A percentile compares a stretch with the other conserved stretches of the same genome.
Evolutionary conservation across 257 asterid genomes (phyloP).

Genomic region (Solanum gracilifrons): DNA sequence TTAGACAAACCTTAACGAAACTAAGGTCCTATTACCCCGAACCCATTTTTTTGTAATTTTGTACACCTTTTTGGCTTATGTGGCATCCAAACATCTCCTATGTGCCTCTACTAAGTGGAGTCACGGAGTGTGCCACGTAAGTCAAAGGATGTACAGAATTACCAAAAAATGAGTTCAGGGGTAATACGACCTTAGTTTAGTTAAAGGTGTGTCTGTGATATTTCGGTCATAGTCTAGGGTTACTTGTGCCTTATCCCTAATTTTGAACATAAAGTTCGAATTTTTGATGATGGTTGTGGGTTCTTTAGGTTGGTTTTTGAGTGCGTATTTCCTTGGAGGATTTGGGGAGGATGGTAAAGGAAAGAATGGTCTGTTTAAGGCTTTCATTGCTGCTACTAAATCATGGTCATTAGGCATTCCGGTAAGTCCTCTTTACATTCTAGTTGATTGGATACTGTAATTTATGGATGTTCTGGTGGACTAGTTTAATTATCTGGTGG

Average conservation of each 20-base stretch:
- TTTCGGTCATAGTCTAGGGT: too few relatives aligned
- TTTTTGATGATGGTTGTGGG: not conserved
- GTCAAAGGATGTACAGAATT: too few relatives aligned
- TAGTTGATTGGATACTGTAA: not conserved
- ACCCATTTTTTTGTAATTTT: too few relatives aligned
- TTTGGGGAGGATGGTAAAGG: slow-evolving; percentile 81
- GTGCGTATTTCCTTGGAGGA: slow-evolving; percentile 95
- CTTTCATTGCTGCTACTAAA: slow-evolving; percentile 63
- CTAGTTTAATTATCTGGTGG: not conserved
- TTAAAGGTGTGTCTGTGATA: too few relatives aligned
- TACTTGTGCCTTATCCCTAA: not conserved
- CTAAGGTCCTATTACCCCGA: too few relatives aligned
- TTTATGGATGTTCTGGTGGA: not conserved
- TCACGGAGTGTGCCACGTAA: too few relatives aligned
- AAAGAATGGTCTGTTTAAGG: slow-evolving; percentile 55
- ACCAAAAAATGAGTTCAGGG: too few relatives aligned
- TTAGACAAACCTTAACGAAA: too few relatives aligned
- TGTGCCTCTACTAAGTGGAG: too few relatives aligned
- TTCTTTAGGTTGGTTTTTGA: slow-evolving; percentile 74
- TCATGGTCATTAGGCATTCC: slow-evolving; percentile 80
- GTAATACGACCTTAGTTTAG: too few relatives aligned
- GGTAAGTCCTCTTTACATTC: slow-evolving; percentile 13
- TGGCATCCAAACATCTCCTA: too few relatives aligned
- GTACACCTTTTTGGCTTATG: too few relatives aligned
- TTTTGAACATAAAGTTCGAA: not conserved